Conservation (phyloP, 2,329 filamentous ascomycete species). For the Penicillium paneum region DNA sequence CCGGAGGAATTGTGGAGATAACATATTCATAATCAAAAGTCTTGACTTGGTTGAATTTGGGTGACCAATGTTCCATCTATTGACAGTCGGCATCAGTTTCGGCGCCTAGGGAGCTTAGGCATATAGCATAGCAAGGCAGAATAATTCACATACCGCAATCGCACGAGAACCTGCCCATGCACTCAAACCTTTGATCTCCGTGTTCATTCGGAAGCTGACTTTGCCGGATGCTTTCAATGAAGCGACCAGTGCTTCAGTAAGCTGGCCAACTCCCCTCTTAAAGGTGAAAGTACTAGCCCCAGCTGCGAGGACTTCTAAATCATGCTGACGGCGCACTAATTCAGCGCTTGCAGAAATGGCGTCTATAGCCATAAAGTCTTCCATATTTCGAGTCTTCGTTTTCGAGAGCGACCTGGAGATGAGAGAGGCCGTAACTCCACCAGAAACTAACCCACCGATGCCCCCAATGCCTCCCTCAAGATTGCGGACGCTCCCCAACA, state of each 20-base stretch:
- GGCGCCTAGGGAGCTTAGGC: not conserved
- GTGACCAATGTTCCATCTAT: slow-evolving; percentile 18
- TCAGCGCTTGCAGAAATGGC: slow-evolving; percentile 4
- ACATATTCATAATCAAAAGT: slow-evolving; percentile 27
- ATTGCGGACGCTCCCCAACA: slow-evolving; percentile 53
- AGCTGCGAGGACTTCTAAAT: slow-evolving; percentile 16
- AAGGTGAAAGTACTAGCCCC: slow-evolving; percentile 43
- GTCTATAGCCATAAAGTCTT: slow-evolving; percentile 30
- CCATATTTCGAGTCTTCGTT: slow-evolving; percentile 17
- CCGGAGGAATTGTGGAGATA: slow-evolving; percentile 33
- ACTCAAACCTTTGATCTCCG: slow-evolving; percentile 44
- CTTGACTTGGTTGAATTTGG: not conserved
- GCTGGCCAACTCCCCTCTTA: slow-evolving; percentile 59
- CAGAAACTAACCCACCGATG: slow-evolving; percentile 17
- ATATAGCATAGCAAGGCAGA: not conserved
- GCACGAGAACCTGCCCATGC: too few species aligned
- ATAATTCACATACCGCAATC: not conserved
- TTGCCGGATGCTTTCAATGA: slow-evolving; percentile 55
- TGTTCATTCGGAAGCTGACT: slow-evolving; percentile 55
- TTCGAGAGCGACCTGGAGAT: slow-evolving; percentile 13
- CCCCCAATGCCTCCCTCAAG: slow-evolving; percentile 40
- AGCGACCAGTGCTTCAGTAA: slow-evolving; percentile 55
- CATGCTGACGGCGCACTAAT: not conserved
- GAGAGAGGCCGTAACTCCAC: slow-evolving; percentile 7
- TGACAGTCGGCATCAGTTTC: slow-evolving; percentile 3